phyloP scores from a whole-genome alignment of 768 basidiomycete species.

The Lyophyllum atratum region DNA sequence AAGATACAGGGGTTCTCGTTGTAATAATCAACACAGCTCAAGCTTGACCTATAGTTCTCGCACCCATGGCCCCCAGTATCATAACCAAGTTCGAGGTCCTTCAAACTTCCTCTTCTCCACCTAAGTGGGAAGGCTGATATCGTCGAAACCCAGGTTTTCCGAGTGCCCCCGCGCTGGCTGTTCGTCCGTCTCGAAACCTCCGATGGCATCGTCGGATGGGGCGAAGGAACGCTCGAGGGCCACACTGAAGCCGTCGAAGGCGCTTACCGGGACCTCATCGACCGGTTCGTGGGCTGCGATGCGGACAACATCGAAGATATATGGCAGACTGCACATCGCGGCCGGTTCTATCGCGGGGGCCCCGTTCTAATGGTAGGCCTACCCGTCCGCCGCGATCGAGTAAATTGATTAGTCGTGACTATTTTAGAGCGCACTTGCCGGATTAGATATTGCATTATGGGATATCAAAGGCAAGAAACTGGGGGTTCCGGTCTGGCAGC shows the following conservation, averaged over 20 bases:
- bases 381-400: neutral
- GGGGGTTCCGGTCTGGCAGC: slow-evolving; percentile 63
- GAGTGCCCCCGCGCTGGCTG: slow-evolving; percentile 72
- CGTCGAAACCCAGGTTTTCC: slow-evolving; percentile 46
- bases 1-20: no score
- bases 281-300: slow-evolving; percentile 61
- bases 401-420: neutral
- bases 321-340: slow-evolving; percentile 66
- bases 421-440: slow-evolving; percentile 53
- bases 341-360: slow-evolving; percentile 74
- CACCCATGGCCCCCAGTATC: slow-evolving; percentile 17
- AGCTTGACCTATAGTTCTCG: no score
- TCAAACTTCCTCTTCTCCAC: neutral
- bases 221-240: slow-evolving; percentile 72
- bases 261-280: slow-evolving; percentile 57
- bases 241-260: slow-evolving; percentile 78
- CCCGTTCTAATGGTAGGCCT: slow-evolving; percentile 63
- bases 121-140: neutral
- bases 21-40: no score
- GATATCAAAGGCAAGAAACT: slow-evolving; percentile 81
- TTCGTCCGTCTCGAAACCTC: slow-evolving; percentile 71
- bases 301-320: slow-evolving; percentile 72
- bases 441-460: slow-evolving; percentile 72
- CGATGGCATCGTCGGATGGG: slow-evolving; percentile 70
- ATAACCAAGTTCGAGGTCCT: slow-evolving; percentile 29